Evolutionary conservation across 2,329 filamentous ascomycete genomes (phyloP), one percentile per base, ranked within the genome.

Genomic region (Rutstroemia sp.): DNA sequence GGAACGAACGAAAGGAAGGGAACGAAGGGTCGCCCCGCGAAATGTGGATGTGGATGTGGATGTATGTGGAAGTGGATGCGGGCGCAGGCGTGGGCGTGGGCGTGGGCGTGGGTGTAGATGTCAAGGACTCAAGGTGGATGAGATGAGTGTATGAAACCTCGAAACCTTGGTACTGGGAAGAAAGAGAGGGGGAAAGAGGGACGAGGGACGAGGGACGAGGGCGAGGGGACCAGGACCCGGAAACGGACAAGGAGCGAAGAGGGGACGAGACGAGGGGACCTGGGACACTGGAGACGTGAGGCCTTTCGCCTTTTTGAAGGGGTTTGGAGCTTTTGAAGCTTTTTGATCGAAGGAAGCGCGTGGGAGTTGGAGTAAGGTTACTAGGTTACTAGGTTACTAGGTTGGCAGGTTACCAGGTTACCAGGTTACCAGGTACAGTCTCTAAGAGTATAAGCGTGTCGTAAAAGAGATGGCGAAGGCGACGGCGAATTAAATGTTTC

Each of bases 311-410:
- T 23, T 23, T 23, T 23, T 23, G 23, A 23, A 23, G 23, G 23
- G 23, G 23, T 23, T 23, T 30, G 27, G 27, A 30, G 27, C 27
- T 30, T 30, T 30, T 30, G 27, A 30, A 30, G 27, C 27, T 30
- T 38, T 14, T 14, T 23, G 23, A 27, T 38, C 17, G 40, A 47
- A 53, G 27, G 51, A 47, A 53, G 51, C 40, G 51, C 51, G 51
- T 53, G 40, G 27, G 27, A 10, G 27, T 30, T 8, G 27, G 27
- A 30, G 27, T 30, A 30, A 30, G 27, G 27, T 23, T 23, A 23
- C 23, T 4, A 23, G 23, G 23, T 23, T 23, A 23, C 23, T 3
- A 23, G 23, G 23, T 23, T 23, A 23, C 23, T 5, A 23, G 23
- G 23, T 23, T 23, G 23, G 19, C 23, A 23, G 23, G 23, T 23